These are phyloP conservation scores for Pseudomassariella vexata DNA, from an alignment of 2,329 filamentous ascomycete genomes.

Conservation along the genomic window DNA sequence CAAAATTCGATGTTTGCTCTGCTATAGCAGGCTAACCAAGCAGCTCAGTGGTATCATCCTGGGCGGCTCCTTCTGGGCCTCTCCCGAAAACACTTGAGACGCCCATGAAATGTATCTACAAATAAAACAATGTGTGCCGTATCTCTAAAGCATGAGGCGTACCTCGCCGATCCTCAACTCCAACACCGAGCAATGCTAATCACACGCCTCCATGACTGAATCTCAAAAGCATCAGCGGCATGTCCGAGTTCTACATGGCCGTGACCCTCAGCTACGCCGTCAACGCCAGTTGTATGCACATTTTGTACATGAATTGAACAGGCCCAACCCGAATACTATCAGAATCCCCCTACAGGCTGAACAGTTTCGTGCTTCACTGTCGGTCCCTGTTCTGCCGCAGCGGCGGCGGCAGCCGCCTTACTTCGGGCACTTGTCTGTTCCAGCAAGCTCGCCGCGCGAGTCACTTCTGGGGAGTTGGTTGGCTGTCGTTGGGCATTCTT, in stretches of 20 bases:
- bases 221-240: too few species aligned
- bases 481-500: slow-evolving; percentile 17
- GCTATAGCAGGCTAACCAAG: background rate
- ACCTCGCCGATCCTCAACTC: background rate
- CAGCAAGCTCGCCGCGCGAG: slow-evolving; percentile 27
- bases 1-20: too few species aligned
- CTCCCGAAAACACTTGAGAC: too few species aligned
- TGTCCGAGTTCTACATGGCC: too few species aligned
- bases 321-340: too few species aligned
- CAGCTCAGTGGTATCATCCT: slow-evolving; percentile 6
- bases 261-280: too few species aligned
- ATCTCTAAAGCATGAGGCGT: too few species aligned
- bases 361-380: slow-evolving; percentile 22
- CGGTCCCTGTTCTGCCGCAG: slow-evolving; percentile 14
- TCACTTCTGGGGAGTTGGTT: slow-evolving; percentile 39
- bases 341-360: slow-evolving; percentile 21
- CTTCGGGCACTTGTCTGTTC: slow-evolving; percentile 24
- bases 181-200: background rate
- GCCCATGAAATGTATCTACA: slow-evolving; percentile 2
- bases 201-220: background rate
- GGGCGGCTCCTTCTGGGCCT: background rate
- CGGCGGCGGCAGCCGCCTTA: slow-evolving; percentile 13
- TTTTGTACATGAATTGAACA: too few species aligned
- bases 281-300: too few species aligned
- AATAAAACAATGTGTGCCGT: too few species aligned